phyloP scores from a whole-genome alignment of 495 filamentous ascomycete species.

The Penicillium herquei region DNA sequence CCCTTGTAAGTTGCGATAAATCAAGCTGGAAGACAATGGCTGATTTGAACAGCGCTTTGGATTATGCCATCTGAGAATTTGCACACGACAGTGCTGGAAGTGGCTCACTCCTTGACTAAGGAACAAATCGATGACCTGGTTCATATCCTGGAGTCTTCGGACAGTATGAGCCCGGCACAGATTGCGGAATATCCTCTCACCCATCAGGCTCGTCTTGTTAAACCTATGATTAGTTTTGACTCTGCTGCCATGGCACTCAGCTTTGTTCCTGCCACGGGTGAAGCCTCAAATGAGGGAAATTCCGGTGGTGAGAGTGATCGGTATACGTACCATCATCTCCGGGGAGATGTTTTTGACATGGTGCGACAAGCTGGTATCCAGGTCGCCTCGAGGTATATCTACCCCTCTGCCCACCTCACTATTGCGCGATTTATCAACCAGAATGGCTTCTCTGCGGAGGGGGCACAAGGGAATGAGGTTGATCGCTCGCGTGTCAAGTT shows the following conservation, averaged over 20 bases:
- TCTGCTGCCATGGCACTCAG: conserved; percentile 74
- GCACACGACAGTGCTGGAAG: conserved; percentile 63
- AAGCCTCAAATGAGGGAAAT: conserved; percentile 22
- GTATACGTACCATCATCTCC: conserved; percentile 85
- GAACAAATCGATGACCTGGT: conserved; percentile 17
- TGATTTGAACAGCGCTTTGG: conserved; percentile 61
- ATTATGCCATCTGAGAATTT: conserved; percentile 72
- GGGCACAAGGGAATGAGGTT: conserved; percentile 22
- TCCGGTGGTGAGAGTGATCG: conserved; percentile 31
- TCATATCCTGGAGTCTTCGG: conserved; percentile 41
- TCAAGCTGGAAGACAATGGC: neutral
- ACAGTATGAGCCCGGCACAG: conserved; percentile 31
- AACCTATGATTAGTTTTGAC: conserved; percentile 77
- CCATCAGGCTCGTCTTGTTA: conserved; percentile 66
- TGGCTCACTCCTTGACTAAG: conserved; percentile 20
- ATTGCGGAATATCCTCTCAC: conserved; percentile 58
- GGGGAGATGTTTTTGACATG: conserved; percentile 66
- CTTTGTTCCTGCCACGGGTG: conserved; percentile 70
- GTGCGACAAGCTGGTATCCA: conserved; percentile 51
- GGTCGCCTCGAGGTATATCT: conserved; percentile 71
- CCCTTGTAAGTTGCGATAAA: conserved; percentile 54
- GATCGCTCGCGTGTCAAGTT: conserved; percentile 48
- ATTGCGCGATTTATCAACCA: conserved; percentile 71
- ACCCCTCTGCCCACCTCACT: conserved; percentile 81
- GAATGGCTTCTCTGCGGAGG: conserved; percentile 38